Evolutionary conservation across 129 eudicot genomes (phyloP).

Genomic region (Escallonia herrerae): DNA sequence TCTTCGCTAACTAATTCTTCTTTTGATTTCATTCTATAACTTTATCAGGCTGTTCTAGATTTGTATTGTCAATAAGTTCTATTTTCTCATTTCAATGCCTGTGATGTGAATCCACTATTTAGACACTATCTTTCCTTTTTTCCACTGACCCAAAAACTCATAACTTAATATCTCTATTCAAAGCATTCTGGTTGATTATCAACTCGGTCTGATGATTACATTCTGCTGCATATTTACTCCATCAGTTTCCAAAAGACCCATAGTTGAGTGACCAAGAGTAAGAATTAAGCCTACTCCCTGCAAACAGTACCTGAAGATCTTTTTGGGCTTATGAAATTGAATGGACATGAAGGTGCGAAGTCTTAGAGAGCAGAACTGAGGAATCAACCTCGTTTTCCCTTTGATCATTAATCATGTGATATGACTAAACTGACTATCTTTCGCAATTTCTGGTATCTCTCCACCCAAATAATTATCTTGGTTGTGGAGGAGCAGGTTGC

Average conservation of each 20-base stretch:
- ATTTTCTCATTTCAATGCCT: no score
- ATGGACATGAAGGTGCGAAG: conserved; percentile 1
- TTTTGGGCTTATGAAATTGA: background rate
- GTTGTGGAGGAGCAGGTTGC: conserved; percentile 74
- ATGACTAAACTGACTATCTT: conserved; percentile 11
- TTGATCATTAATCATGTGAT: conserved; percentile 11
- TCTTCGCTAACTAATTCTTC: no score
- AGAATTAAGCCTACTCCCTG: background rate
- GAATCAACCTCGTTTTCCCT: conserved; percentile 22
- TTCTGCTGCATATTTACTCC: background rate
- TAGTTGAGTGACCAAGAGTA: background rate
- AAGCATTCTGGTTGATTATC: background rate
- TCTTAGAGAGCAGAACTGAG: conserved; percentile 6
- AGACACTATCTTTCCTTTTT: background rate
- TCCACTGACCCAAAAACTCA: background rate
- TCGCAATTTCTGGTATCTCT: conserved; percentile 17
- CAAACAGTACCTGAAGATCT: background rate
- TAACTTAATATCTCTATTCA: background rate
- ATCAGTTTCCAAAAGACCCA: background rate
- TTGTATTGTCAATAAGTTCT: no score
- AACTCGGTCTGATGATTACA: background rate
- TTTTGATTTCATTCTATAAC: no score
- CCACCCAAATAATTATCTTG: conserved; percentile 43
- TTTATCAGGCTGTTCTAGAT: no score
- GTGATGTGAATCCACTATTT: background rate